Percentiles rank a stretch among this genome's conserved stretches.
Evolutionary conservation across 306 rosid species (phyloP).

Genomic region (Alnus rubra): DNA sequence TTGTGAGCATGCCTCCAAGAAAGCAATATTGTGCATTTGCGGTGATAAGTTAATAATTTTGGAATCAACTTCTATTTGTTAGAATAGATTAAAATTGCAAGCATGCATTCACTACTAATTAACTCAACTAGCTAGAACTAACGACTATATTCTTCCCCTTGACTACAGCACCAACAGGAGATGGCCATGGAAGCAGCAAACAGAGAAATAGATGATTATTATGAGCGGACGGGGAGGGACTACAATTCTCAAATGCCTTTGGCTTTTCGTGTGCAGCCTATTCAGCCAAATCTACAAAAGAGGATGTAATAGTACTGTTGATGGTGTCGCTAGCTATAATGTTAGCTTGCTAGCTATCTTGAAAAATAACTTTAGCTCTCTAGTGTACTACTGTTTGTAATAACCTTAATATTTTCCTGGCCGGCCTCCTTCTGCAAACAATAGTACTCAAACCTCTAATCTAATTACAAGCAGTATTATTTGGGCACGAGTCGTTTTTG

Average conservation of each 20-base stretch:
- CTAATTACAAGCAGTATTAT: no score
- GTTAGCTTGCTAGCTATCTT: no score
- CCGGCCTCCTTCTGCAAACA: no score
- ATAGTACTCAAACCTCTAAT: no score
- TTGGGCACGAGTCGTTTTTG: no score
- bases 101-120: no score
- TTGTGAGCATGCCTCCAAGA: no score
- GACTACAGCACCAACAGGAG: slow-evolving; percentile 51
- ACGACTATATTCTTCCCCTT: not conserved
- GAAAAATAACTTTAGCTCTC: slow-evolving; percentile 8
- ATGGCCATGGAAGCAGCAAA: slow-evolving; percentile 56
- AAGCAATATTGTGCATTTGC: no score
- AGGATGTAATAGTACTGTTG: slow-evolving; percentile 27
- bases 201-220: slow-evolving; percentile 60
- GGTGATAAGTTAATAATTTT: no score
- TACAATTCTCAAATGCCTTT: slow-evolving; percentile 48
- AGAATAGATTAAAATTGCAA: no score
- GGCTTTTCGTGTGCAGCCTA: slow-evolving; percentile 68
- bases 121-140: not conserved
- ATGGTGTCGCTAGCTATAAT: no score
- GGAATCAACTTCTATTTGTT: no score
- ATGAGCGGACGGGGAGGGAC: slow-evolving; percentile 43
- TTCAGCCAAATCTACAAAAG: slow-evolving; percentile 58
- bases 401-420: not conserved
- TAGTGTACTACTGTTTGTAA: not conserved